Base-by-base conservation (phyloP, 352 stramenopile species). In the Blastocystis sp. region DNA sequence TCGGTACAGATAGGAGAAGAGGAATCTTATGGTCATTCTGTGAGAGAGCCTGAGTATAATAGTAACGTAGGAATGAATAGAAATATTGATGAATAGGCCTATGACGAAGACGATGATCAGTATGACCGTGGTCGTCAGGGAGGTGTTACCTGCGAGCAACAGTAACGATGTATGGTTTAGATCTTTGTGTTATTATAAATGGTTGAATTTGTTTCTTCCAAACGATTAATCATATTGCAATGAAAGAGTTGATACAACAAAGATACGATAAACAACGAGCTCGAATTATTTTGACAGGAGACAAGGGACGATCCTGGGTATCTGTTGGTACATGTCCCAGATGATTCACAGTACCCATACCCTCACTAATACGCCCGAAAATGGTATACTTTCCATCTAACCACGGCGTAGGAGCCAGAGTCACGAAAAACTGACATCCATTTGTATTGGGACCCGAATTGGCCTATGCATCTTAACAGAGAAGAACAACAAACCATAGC, bases 371-470 rank as follows among this genome's bases (percentile, higher is more conserved):
- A 37, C 93, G 92, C 14, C 94, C 94, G 89, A 97, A 95, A 3
- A 97, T 91, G 5, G 93, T 97, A 90, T 97, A 94, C 57, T 97
- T 97, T 56, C 92, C 94, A 86, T 97, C 94, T 21, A 97, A 90
- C 93, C 93, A 97, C 14, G 94, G 94, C 35, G 94, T 97, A 27
- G 94, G 93, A 19, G 93, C 94, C 35, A 97, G 89, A 29, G 94
- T 96, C 81, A 97, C 92, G 90, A 97, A 97, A 88, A 97, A 97
- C 89, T 97, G 94, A 0, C 42, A 95, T 71, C 93, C 93, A 78
- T 96, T 96, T 56, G 93, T 96, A 83, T 96, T 95, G 0, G 92
- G 92, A 0, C 93, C 93, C 16, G 93, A 92, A 57, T 96, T 96
- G 43, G 93, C 93, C 92, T 95, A 61, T 27, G 43, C n/a, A 37